Percentiles rank a stretch among this genome's conserved stretches.
Conservation (phyloP, 2,329 filamentous ascomycete genomes). For the Scedosporium dehoogii region DNA sequence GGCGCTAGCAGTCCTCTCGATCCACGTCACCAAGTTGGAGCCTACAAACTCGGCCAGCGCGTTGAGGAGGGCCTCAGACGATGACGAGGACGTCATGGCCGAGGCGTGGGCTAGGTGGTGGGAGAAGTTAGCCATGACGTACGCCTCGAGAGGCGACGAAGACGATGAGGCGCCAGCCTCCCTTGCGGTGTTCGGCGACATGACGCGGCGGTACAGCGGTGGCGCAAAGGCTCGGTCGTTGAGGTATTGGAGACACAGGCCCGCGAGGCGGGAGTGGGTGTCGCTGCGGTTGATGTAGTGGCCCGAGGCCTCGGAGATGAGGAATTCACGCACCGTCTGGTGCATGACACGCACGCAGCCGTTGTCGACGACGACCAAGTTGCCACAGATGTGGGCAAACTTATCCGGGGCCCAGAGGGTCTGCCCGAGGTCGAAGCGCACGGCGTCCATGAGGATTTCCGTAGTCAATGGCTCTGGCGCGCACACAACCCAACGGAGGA, state of each 20-base stretch:
- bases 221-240: not conserved
- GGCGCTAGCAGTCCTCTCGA: not conserved
- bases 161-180: too few species aligned
- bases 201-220: not conserved
- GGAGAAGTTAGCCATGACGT: not conserved
- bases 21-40: not conserved
- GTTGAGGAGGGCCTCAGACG: not conserved
- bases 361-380: not conserved
- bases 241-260: not conserved
- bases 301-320: not conserved
- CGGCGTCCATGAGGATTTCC: not conserved
- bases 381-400: not conserved
- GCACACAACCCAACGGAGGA: not conserved
- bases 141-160: not conserved
- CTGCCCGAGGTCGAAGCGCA: not conserved
- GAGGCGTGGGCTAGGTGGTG: too few species aligned
- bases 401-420: not conserved
- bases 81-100: too few species aligned
- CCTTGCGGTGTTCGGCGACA: too few species aligned
- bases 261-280: not conserved
- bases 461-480: not conserved
- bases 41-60: not conserved
- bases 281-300: not conserved
- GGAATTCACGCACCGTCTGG: not conserved
- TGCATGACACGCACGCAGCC: not conserved